Percentiles rank a stretch among this genome's conserved stretches.
Conservation (phyloP, 345 rosid genomes). For the Eucalyptus erythrocorys region DNA sequence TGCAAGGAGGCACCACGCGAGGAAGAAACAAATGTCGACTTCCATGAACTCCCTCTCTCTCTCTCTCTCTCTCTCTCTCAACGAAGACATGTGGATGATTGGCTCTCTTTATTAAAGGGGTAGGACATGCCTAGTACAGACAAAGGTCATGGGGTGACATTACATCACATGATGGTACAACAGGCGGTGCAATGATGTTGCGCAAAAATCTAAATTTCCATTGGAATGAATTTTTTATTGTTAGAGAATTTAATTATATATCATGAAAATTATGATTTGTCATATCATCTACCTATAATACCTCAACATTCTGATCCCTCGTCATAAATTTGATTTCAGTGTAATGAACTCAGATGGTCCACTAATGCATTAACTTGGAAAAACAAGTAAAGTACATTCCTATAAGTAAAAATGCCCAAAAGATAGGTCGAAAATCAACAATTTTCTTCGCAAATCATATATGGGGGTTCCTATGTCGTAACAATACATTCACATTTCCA, state of each 20-base stretch:
- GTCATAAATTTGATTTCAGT: no score
- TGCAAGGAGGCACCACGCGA: background rate
- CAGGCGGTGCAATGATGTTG: background rate
- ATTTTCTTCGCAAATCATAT: no score
- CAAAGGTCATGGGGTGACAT: background rate
- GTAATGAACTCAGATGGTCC: background rate
- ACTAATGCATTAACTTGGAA: background rate
- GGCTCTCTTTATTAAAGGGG: background rate
- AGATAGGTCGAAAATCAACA: no score
- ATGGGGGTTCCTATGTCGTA: background rate
- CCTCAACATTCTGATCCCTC: background rate
- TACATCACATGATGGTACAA: background rate
- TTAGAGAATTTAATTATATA: no score
- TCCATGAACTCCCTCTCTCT: background rate
- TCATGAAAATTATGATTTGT: background rate
- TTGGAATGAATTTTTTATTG: no score
- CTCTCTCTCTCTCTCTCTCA: background rate
- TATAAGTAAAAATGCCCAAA: background rate
- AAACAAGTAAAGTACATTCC: no score
- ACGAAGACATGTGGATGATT: background rate
- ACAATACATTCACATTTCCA: background rate
- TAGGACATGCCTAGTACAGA: background rate
- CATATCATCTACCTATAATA: fast-evolving
- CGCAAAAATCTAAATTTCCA: background rate
- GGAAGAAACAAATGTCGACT: background rate